Evolutionary conservation across 2,329 filamentous ascomycete species (phyloP).

Genomic region (Hypoxylon sp.): DNA sequence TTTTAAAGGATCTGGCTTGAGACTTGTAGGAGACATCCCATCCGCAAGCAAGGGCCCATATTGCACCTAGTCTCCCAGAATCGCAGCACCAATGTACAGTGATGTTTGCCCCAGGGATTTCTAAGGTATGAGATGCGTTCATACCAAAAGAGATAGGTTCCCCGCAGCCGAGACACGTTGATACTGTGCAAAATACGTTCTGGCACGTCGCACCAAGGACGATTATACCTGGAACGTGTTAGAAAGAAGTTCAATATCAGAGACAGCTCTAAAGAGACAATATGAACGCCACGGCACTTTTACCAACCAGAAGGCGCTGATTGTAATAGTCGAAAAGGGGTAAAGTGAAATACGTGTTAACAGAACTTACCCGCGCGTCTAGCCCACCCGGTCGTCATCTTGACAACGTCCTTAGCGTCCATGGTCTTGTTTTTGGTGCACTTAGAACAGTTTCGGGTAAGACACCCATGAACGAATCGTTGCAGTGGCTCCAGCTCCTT

Average conservation of each 20-base stretch:
- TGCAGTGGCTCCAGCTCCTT: constrained; percentile 19
- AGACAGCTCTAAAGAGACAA: not conserved
- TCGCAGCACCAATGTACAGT: constrained; percentile 34
- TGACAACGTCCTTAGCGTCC: constrained; percentile 11
- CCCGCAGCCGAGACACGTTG: constrained; percentile 37
- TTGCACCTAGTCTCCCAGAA: constrained; percentile 27
- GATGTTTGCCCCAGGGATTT: not conserved
- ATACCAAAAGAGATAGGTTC: not conserved
- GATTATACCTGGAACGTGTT: constrained; percentile 20
- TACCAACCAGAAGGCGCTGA: not conserved
- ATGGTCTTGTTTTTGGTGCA: constrained; percentile 20
- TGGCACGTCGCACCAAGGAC: constrained; percentile 27
- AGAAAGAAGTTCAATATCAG: constrained; percentile 3
- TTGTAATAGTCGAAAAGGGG: not conserved
- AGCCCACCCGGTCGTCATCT: constrained; percentile 27
- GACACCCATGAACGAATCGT: constrained; percentile 16
- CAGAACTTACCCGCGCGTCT: constrained; percentile 22
- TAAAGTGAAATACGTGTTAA: not conserved
- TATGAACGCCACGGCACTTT: not conserved
- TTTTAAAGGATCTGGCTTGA: constrained; percentile 13
- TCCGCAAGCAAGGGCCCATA: constrained; percentile 38
- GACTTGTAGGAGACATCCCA: constrained; percentile 23
- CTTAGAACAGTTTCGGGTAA: constrained; percentile 18
- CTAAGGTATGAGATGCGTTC: not conserved
- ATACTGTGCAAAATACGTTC: constrained; percentile 9